A percentile compares a stretch with the other conserved stretches of the same genome.
Conservation (phyloP, 805 yeast species). For the Groenewaldozyma tartarivorans region DNA sequence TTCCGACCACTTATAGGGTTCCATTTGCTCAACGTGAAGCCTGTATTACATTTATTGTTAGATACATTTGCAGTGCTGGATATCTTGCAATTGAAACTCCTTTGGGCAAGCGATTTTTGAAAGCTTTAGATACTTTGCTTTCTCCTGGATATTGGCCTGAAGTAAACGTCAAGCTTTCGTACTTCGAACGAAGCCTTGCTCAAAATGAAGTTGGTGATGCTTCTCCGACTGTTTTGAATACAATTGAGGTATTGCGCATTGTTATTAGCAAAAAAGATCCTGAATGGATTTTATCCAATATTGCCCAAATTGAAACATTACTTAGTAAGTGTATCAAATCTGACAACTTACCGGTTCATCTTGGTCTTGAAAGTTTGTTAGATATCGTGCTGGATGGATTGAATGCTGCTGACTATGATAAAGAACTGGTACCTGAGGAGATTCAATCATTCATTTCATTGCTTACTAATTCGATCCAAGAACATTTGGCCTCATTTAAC, state of each 20-base stretch:
- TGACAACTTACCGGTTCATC: constrained; percentile 57
- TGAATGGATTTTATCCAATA: constrained; percentile 69
- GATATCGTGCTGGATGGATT: constrained; percentile 39
- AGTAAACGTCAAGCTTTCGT: constrained; percentile 73
- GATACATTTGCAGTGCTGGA: constrained; percentile 80
- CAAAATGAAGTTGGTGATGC: constrained; percentile 66
- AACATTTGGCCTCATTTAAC: constrained; percentile 61
- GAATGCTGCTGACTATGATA: constrained; percentile 37
- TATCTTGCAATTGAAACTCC: constrained; percentile 79
- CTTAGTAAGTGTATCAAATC: constrained; percentile 75
- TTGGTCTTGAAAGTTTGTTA: constrained; percentile 56
- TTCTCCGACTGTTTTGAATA: constrained; percentile 65
- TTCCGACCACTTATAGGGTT: constrained; percentile 44
- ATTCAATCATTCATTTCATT: constrained; percentile 51
- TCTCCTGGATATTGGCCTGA: constrained; percentile 78
- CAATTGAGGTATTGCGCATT: constrained; percentile 78
- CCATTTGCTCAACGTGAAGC: constrained; percentile 82
- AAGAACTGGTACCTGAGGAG: constrained; percentile 51
- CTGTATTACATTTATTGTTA: constrained; percentile 75
- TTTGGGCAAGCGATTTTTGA: constrained; percentile 70
- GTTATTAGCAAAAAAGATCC: constrained; percentile 69
- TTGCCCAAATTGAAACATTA: constrained; percentile 58
- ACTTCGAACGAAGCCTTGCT: constrained; percentile 79
- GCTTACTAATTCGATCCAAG: constrained; percentile 61
- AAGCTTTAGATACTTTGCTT: constrained; percentile 63